A percentile compares a stretch with the other conserved stretches of the same genome.
Conservation (phyloP, 2,329 filamentous ascomycete species). For the Aciculosporium take region DNA sequence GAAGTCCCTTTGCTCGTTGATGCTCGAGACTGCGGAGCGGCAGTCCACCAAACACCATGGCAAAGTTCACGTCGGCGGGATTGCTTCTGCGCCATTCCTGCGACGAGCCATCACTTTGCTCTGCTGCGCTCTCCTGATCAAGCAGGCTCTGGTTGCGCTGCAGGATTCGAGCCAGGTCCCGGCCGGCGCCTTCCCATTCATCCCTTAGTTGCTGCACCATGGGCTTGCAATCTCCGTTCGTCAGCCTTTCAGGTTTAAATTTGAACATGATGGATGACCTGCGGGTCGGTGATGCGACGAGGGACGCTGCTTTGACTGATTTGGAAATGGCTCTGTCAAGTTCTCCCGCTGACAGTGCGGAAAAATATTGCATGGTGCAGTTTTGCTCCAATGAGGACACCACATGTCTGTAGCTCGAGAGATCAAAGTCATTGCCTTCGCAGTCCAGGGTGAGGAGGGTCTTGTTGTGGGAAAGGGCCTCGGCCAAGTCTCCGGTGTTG, state of each 20-base stretch:
- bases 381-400: conserved; percentile 30
- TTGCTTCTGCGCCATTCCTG: conserved; percentile 9
- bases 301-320: conserved; percentile 17
- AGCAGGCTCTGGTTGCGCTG: conserved; percentile 20
- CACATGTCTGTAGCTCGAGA: conserved; percentile 34
- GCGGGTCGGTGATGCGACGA: conserved; percentile 14
- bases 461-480: conserved; percentile 33
- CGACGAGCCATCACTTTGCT: conserved; percentile 13
- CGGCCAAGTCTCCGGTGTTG: conserved; percentile 38
- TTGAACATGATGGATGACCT: conserved; percentile 21
- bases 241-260: conserved; percentile 19
- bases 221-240: conserved; percentile 15
- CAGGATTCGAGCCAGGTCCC: conserved; percentile 20
- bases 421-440: conserved; percentile 39
- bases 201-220: conserved; percentile 23
- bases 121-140: conserved; percentile 10
- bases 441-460: conserved; percentile 39
- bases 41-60: conserved; percentile 23
- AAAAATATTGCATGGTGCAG: conserved; percentile 28
- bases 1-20: conserved; percentile 12
- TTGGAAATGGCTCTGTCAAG: conserved; percentile 21
- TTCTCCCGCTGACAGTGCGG: conserved; percentile 25
- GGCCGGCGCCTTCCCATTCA: conserved; percentile 24
- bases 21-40: conserved; percentile 18
- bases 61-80: conserved; percentile 16